A percentile compares a stretch with the other conserved stretches of the same genome.
phyloP scores from a whole-genome alignment of 2,329 filamentous ascomycete species.

The Pestalotiopsis sp. region DNA sequence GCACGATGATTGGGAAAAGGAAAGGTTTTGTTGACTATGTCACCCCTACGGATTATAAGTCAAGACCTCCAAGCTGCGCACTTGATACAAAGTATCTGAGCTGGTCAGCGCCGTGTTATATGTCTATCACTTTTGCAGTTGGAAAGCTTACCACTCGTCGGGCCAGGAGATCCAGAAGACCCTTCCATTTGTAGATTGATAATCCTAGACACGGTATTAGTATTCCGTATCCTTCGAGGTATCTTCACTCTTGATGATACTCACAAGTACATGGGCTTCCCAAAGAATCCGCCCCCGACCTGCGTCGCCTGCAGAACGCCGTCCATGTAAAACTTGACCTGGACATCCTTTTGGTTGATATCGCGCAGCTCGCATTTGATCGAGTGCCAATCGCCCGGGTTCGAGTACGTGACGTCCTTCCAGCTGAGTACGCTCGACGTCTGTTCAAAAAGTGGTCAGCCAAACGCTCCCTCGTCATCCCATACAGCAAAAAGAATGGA shows the following conservation, averaged over 20 bases:
- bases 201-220: conserved; percentile 29
- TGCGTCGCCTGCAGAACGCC: conserved; percentile 48
- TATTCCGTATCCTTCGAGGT: neutral
- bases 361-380: conserved; percentile 52
- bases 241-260: conserved; percentile 13
- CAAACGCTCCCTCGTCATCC: neutral
- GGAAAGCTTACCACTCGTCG: conserved; percentile 18
- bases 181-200: conserved; percentile 48
- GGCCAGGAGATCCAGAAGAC: conserved; percentile 42
- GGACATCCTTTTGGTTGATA: conserved; percentile 49
- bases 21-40: neutral
- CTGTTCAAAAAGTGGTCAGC: neutral
- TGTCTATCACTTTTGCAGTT: neutral
- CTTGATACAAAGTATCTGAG: conserved; percentile 29
- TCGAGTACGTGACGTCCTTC: conserved; percentile 35
- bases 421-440: neutral
- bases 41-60: conserved; percentile 27
- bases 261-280: conserved; percentile 45
- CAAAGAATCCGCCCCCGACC: conserved; percentile 48
- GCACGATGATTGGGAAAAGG: too few species aligned
- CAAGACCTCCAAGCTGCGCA: conserved; percentile 28
- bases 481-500: conserved; percentile 22
- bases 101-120: neutral
- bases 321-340: conserved; percentile 56
- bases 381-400: conserved; percentile 46